These are phyloP conservation scores for Plasmodium sp. DNA, from an alignment of 169 alveolate genomes.

Conservation along the genomic window DNA sequence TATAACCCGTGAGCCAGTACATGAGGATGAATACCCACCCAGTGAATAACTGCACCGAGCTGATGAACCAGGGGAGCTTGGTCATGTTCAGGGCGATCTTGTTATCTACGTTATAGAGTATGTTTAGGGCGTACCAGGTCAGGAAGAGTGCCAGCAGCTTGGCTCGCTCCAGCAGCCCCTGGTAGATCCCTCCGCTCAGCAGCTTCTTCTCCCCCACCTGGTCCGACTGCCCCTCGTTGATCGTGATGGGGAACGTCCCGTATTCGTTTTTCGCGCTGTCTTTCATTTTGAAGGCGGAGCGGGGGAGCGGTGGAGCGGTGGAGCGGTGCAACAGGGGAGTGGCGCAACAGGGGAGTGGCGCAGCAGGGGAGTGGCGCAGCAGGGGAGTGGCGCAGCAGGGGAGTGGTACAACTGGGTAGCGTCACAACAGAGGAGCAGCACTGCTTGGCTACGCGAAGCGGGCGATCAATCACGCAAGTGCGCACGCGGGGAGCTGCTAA, in stretches of 20 bases:
- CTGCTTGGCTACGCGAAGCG: background rate
- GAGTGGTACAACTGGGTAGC: background rate
- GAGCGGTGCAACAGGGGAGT: no score
- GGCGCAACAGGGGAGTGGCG: no score
- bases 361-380: no score
- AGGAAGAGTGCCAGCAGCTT: conserved; percentile 39
- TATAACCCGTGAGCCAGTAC: conserved; percentile 75
- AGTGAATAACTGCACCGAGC: conserved; percentile 81
- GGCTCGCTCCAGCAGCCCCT: background rate
- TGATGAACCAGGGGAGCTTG: conserved; percentile 85
- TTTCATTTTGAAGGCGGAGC: conserved; percentile 1
- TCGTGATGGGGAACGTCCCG: conserved; percentile 68
- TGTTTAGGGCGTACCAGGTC: conserved; percentile 86
- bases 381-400: no score
- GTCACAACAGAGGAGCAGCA: background rate
- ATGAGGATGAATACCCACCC: conserved; percentile 79
- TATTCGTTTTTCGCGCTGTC: conserved; percentile 60
- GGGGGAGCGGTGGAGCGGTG: no score
- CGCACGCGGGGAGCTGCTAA: background rate
- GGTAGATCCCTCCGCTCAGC: background rate
- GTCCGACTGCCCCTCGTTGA: conserved; percentile 49
- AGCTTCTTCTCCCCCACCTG: background rate
- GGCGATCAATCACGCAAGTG: background rate
- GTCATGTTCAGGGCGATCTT: conserved; percentile 79
- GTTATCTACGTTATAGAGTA: conserved; percentile 84